These are phyloP conservation scores for Pelargonium exstipulatum DNA, from an alignment of 441 rosid species.

Conservation along the genomic window DNA sequence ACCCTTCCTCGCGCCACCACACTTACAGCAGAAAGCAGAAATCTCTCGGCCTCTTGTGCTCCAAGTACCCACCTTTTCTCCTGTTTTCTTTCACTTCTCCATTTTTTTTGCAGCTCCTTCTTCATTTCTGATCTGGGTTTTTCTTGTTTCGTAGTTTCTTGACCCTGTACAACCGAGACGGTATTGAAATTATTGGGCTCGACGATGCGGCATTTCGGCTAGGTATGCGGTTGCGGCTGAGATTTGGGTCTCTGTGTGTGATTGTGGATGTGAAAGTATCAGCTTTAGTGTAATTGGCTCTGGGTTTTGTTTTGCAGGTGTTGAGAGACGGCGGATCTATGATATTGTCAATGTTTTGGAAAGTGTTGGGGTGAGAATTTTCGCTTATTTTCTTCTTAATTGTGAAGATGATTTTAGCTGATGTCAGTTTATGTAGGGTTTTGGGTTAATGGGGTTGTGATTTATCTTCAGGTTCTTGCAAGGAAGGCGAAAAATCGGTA, in stretches of 20 bases:
- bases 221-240: constrained; percentile 34
- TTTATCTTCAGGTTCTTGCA: constrained; percentile 50
- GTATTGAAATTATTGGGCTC: constrained; percentile 61
- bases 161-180: constrained; percentile 56
- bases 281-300: background rate
- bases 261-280: background rate
- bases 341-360: constrained; percentile 86
- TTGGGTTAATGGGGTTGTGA: constrained; percentile 8
- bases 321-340: constrained; percentile 83
- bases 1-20: constrained; percentile 39
- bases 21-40: constrained; percentile 75
- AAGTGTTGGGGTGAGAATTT: constrained; percentile 73
- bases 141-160: constrained; percentile 45
- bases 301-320: constrained; percentile 41
- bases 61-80: constrained; percentile 43
- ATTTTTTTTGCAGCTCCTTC: background rate
- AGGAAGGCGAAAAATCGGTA: constrained; percentile 79
- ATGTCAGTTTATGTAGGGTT: background rate
- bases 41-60: constrained; percentile 77
- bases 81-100: background rate
- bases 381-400: background rate
- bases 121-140: background rate
- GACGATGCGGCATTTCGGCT: constrained; percentile 74
- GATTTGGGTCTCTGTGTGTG: background rate
- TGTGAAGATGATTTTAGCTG: background rate